These are phyloP conservation scores for Bifiguratus adelaidae DNA, from an alignment of 192 early-diverging fungal species.

Conservation along the genomic window DNA sequence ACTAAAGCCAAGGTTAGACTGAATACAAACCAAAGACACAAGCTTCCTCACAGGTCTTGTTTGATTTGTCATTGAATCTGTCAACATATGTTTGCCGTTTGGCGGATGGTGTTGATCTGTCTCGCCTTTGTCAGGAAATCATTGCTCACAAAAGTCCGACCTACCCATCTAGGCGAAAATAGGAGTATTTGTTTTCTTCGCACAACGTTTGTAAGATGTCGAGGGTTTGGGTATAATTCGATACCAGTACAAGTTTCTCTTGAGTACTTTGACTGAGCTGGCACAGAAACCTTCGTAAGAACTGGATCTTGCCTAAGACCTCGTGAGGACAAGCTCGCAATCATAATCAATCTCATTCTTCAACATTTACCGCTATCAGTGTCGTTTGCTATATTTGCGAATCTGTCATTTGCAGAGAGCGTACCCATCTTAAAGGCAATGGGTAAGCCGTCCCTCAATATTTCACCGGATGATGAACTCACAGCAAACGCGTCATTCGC, in stretches of 20 bases:
- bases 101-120: constrained; percentile 15
- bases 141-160: constrained; percentile 4
- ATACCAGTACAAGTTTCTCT: constrained; percentile 55
- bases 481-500: constrained; percentile 12
- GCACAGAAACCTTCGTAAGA: too few species aligned
- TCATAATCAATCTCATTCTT: too few species aligned
- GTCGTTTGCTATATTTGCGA: too few species aligned
- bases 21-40: too few species aligned
- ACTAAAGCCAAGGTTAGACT: constrained; percentile 19
- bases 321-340: too few species aligned
- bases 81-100: constrained; percentile 29
- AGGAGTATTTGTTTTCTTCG: constrained; percentile 10
- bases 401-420: too few species aligned
- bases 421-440: too few species aligned
- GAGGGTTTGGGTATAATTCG: constrained; percentile 52
- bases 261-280: constrained; percentile 9
- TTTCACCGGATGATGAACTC: neutral
- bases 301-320: too few species aligned
- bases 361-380: too few species aligned
- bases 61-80: constrained; percentile 33
- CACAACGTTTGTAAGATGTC: constrained; percentile 44
- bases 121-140: too few species aligned
- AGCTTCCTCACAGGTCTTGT: constrained; percentile 11
- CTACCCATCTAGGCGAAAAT: constrained; percentile 47
- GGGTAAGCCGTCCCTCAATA: too few species aligned